Percentiles rank a stretch among this genome's conserved stretches.
phyloP scores from a whole-genome alignment of 1,139 yeast species.

The Martiniozyma asiatica region DNA sequence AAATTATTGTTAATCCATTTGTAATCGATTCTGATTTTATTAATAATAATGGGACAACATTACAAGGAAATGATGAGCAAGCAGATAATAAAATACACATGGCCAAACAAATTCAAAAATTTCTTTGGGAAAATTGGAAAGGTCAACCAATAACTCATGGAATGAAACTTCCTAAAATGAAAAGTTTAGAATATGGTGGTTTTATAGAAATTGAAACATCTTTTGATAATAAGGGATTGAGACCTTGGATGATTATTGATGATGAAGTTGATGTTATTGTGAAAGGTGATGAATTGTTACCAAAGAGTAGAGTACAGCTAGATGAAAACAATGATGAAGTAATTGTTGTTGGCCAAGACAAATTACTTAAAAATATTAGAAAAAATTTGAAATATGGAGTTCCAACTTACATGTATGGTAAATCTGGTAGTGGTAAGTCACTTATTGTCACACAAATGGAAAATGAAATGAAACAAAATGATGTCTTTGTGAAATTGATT shows the following conservation, averaged over 20 bases:
- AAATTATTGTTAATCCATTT: too few species aligned
- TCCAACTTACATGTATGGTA: constrained; percentile 58
- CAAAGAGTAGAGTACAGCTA: constrained; percentile 34
- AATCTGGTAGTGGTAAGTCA: constrained; percentile 75
- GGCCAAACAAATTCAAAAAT: too few species aligned
- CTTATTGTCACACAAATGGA: constrained; percentile 36
- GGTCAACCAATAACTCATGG: constrained; percentile 40
- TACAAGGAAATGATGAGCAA: too few species aligned
- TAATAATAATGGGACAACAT: too few species aligned
- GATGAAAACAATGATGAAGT: background rate
- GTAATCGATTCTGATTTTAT: too few species aligned
- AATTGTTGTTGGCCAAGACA: constrained; percentile 48
- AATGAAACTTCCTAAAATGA: constrained; percentile 35
- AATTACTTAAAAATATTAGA: constrained; percentile 28
- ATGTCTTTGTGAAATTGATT: constrained; percentile 26
- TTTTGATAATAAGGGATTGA: constrained; percentile 18
- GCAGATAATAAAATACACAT: too few species aligned
- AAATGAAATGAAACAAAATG: constrained; percentile 25
- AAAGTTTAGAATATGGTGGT: constrained; percentile 51
- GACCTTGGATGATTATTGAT: constrained; percentile 13
- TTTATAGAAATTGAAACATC: constrained; percentile 26
- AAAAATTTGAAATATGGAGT: constrained; percentile 37
- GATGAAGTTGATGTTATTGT: constrained; percentile 10
- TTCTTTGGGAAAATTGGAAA: too few species aligned
- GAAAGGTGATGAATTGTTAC: constrained; percentile 39